A percentile compares a stretch with the other conserved stretches of the same genome.
phyloP scores from a whole-genome alignment of 345 rosid genomes.

The Salix suchowensis region DNA sequence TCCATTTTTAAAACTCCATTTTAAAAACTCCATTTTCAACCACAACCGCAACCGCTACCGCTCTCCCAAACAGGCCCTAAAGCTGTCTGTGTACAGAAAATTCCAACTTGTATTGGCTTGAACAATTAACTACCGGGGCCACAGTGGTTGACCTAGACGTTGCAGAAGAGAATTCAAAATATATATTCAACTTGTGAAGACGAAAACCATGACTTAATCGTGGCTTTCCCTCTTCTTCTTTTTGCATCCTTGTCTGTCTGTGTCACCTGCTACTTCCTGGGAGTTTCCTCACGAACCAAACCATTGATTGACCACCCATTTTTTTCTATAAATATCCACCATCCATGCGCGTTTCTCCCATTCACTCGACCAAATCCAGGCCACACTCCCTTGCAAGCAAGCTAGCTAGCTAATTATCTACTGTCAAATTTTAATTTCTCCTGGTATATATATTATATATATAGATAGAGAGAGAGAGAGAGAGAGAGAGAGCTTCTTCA shows the following conservation, averaged over 20 bases:
- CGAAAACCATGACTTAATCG: neutral
- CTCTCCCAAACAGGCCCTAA: too few relatives aligned
- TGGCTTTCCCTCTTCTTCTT: neutral
- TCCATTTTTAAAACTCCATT: too few relatives aligned
- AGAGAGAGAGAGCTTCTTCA: neutral
- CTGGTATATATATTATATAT: neutral
- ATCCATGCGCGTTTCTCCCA: conserved; percentile 15
- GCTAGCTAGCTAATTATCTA: neutral
- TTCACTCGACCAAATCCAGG: conserved; percentile 30
- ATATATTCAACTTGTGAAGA: neutral
- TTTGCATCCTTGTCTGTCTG: neutral
- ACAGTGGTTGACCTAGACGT: neutral
- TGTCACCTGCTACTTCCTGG: neutral
- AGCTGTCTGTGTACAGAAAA: neutral
- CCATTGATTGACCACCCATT: neutral
- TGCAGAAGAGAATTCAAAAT: neutral
- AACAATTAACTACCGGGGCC: neutral
- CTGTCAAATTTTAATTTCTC: neutral
- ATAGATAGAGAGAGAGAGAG: too few relatives aligned
- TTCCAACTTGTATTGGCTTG: neutral
- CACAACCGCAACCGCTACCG: too few relatives aligned
- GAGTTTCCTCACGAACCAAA: neutral
- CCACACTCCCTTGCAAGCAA: neutral
- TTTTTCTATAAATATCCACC: neutral
- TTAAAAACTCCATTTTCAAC: too few relatives aligned